Evolutionary conservation across 2,329 filamentous ascomycete species (phyloP).

Genomic region (Dactylonectria estremocensis): DNA sequence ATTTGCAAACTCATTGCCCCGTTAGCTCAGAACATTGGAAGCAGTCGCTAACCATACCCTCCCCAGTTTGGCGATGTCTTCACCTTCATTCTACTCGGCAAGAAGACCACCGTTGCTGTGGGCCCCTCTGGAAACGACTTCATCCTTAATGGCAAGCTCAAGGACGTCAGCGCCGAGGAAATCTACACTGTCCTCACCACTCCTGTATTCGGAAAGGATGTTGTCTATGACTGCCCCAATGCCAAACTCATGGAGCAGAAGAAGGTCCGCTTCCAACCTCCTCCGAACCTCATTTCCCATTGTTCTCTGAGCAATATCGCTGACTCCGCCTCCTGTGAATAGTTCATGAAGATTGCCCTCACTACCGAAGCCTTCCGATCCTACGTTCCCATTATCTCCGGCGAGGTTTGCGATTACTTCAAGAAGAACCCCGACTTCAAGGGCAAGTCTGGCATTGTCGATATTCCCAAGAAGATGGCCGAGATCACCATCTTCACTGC

Average conservation of each 20-base stretch:
- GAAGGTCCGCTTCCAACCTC: slow-evolving; percentile 71
- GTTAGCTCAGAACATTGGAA: neutral
- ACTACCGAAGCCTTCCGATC: slow-evolving; percentile 80
- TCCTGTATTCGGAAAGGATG: slow-evolving; percentile 84
- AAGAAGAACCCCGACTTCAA: slow-evolving; percentile 78
- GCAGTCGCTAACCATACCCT: slow-evolving; percentile 30
- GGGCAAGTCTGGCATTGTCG: slow-evolving; percentile 76
- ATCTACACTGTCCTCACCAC: slow-evolving; percentile 85
- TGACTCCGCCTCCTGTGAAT: slow-evolving; percentile 31
- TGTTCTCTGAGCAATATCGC: slow-evolving; percentile 10
- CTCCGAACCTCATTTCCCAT: neutral
- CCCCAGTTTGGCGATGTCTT: slow-evolving; percentile 87
- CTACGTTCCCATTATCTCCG: slow-evolving; percentile 85
- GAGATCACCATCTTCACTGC: slow-evolving; percentile 94
- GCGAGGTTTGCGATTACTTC: slow-evolving; percentile 82
- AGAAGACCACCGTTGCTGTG: slow-evolving; percentile 89
- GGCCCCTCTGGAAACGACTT: slow-evolving; percentile 90
- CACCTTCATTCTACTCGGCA: slow-evolving; percentile 89
- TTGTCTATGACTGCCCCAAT: slow-evolving; percentile 93
- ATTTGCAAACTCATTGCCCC: neutral
- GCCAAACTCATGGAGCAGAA: slow-evolving; percentile 97
- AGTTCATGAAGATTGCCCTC: slow-evolving; percentile 87
- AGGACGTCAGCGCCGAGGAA: slow-evolving; percentile 91
- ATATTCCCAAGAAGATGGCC: slow-evolving; percentile 83
- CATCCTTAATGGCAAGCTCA: slow-evolving; percentile 91